These are phyloP conservation scores for Sergeia podlipaevii DNA, from an alignment of 208 protist species.

Conservation along the genomic window DNA sequence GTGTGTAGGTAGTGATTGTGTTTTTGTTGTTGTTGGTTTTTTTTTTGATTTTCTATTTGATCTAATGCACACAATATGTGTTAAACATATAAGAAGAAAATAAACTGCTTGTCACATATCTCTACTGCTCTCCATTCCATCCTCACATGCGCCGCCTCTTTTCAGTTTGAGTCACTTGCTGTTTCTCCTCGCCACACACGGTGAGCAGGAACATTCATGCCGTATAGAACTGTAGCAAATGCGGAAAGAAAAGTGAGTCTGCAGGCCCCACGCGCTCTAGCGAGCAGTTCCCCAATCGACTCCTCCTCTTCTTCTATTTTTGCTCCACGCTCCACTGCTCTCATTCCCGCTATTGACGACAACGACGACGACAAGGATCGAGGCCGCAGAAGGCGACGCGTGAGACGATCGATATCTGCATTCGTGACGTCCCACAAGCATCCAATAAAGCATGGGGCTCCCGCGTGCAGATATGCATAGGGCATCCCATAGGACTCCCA, in stretches of 20 bases:
- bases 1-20: too few species aligned
- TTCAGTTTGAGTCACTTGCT: not conserved
- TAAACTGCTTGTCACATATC: too few species aligned
- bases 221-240: slow-evolving; percentile 54
- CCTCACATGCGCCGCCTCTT: slow-evolving; percentile 13
- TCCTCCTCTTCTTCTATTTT: too few species aligned
- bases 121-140: too few species aligned
- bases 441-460: slow-evolving; percentile 40
- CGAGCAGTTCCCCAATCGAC: slow-evolving; percentile 49
- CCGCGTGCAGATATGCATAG: slow-evolving; percentile 69
- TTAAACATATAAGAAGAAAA: too few species aligned
- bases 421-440: slow-evolving; percentile 83
- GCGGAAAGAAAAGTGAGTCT: slow-evolving; percentile 56
- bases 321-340: too few species aligned
- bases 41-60: too few species aligned
- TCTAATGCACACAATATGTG: too few species aligned
- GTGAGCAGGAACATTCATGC: slow-evolving; percentile 26
- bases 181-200: not conserved
- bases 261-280: slow-evolving; percentile 34
- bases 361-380: too few species aligned
- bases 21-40: too few species aligned
- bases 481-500: slow-evolving; percentile 65
- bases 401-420: slow-evolving; percentile 72
- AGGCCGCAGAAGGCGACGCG: slow-evolving; percentile 29
- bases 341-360: not conserved